Percentiles rank a stretch among this genome's conserved stretches.
phyloP scores from a whole-genome alignment of 2,329 filamentous ascomycete genomes.

The Penicillium thymicola region DNA sequence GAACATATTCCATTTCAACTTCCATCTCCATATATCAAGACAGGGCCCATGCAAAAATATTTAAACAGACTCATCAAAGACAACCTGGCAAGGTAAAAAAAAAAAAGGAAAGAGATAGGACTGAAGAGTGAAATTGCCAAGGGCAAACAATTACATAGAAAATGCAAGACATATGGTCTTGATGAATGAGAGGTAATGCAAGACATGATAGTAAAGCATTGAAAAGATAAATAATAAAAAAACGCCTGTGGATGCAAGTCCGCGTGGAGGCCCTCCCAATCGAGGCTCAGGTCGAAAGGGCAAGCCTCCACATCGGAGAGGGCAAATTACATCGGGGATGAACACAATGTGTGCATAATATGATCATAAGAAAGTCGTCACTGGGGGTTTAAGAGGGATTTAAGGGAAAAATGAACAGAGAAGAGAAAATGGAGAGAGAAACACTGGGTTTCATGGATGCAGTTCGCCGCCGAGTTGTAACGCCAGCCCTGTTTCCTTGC shows the following conservation, averaged over 20 bases:
- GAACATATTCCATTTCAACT: not conserved
- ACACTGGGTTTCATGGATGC: conserved; percentile 41
- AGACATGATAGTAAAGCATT: conserved; percentile 6
- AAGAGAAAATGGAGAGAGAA: conserved; percentile 11
- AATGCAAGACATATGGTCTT: conserved; percentile 3
- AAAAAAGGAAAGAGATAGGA: not conserved
- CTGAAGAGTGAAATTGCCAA: not conserved
- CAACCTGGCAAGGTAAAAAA: not conserved
- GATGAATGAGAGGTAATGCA: conserved; percentile 9
- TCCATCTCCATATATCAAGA: not conserved
- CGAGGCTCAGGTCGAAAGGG: not conserved
- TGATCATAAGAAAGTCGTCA: conserved; percentile 25
- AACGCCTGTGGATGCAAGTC: conserved; percentile 22
- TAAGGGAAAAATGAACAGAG: conserved; percentile 22
- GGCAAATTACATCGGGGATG: conserved; percentile 16
- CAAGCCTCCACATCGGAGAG: not conserved
- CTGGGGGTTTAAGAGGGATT: conserved; percentile 19
- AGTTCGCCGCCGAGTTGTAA: conserved; percentile 67
- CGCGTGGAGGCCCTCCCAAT: not conserved
- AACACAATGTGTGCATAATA: conserved; percentile 20
- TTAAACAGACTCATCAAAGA: not conserved
- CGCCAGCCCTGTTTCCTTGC: conserved; percentile 53
- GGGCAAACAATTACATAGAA: not conserved
- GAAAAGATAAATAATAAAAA: conserved; percentile 7
- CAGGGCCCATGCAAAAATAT: not conserved